Percentiles rank a stretch among this genome's conserved stretches.
Conservation (phyloP, 2,329 filamentous ascomycete species). For the Stemphylium vesicarium region DNA sequence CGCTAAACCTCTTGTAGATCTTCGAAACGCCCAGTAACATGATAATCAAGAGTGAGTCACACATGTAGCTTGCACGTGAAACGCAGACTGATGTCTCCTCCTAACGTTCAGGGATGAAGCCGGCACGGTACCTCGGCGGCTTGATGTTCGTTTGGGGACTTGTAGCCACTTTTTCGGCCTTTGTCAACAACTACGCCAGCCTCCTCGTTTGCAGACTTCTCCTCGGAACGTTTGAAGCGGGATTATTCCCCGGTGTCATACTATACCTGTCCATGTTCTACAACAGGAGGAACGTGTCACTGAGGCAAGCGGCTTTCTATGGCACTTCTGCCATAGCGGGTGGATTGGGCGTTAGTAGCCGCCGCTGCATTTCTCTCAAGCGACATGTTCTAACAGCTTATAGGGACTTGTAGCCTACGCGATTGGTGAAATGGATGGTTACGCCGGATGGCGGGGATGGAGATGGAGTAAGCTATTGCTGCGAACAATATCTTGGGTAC, state of each 20-base stretch:
- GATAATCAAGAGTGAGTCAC: slow-evolving; percentile 44
- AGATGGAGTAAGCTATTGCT: slow-evolving; percentile 24
- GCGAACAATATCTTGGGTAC: too few relatives aligned
- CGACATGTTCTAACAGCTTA: not conserved
- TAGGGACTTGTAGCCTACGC: slow-evolving; percentile 35
- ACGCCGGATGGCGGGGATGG: slow-evolving; percentile 33
- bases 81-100: not conserved
- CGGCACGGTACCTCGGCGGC: slow-evolving; percentile 31
- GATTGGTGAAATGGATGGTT: slow-evolving; percentile 33
- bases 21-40: slow-evolving; percentile 57
- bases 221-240: slow-evolving; percentile 39
- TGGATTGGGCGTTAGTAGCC: slow-evolving; percentile 53
- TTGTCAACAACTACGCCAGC: slow-evolving; percentile 34
- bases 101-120: slow-evolving; percentile 41
- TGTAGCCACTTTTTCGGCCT: slow-evolving; percentile 30
- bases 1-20: not conserved
- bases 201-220: slow-evolving; percentile 38
- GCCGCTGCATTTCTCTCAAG: too few relatives aligned
- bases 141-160: slow-evolving; percentile 35
- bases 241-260: slow-evolving; percentile 36
- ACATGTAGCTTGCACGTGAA: not conserved
- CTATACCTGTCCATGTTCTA: slow-evolving; percentile 39
- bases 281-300: slow-evolving; percentile 54
- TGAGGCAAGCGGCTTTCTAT: slow-evolving; percentile 60
- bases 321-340: slow-evolving; percentile 60